Base-by-base conservation (phyloP, 2,329 filamentous ascomycete species). In the Pseudogymnoascus sp. region DNA sequence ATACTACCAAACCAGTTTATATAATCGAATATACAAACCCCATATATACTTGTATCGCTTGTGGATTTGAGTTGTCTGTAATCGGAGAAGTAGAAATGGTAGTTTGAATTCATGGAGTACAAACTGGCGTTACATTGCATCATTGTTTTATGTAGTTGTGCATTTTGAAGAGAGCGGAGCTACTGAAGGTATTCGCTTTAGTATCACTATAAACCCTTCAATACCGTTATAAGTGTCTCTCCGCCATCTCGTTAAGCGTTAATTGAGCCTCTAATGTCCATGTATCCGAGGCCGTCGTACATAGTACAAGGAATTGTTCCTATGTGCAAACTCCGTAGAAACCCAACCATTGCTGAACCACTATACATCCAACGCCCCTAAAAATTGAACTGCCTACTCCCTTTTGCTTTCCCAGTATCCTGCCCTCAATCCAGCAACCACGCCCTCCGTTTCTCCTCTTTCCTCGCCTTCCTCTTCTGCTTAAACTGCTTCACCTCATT, bases 391-490 rank as follows among this genome's bases (percentile, higher is more conserved):
- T 18, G 21, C 41, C 41, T 10, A 15, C 18, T 48, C 41, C 21
- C 13, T 18, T 48, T 48, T 48, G 2, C 3, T 7, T 48, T 48
- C 23, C 41, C n/a, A 48, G 23, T 15, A 13, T 12, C 9, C 8
- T 7, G 52, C 13, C 19, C 12, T 85, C 75, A 96, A 74, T 96
- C 92, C 68, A 85, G 79, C 68, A 97, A 74, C 90, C 94, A 99
- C 8, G 91, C 92, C 65, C 92, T 79, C 63, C 92, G 81, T 76
- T 96, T 97, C 77, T 96, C 91, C 72, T 96, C 91, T 75, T 97
- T 97, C 76, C 84, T 90, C 45, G 89, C 89, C 63, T 85, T 82
- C 63, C 91, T 80, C 81, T 95, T 96, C 73, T 95, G 88, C 74
- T 92, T 94, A 76, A 92, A 96, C 60, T 86, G 84, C 76, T 95